Percentiles rank a stretch among this genome's conserved stretches.
phyloP scores from a whole-genome alignment of 1,284 basidiomycete species.

The Sanghuangporus sanghuang region DNA sequence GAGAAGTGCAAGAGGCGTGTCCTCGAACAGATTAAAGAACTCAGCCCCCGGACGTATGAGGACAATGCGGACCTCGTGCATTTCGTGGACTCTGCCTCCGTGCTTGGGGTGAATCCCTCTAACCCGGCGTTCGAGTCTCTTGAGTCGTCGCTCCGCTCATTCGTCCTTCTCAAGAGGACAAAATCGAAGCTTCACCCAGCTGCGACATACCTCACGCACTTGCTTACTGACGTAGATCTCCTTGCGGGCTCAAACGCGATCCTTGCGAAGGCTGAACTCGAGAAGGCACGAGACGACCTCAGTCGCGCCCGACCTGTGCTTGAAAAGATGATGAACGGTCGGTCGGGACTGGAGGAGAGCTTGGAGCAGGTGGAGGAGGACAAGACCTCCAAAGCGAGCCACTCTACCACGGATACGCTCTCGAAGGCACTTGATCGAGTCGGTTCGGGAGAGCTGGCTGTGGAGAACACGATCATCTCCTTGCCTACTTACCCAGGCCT shows the following conservation, averaged over 20 bases:
- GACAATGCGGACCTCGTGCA: constrained; percentile 94
- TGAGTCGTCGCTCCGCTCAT: constrained; percentile 90
- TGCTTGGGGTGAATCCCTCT: constrained; percentile 57
- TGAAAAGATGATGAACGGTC: constrained; percentile 78
- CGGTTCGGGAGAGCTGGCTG: constrained; percentile 67
- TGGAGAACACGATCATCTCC: constrained; percentile 39
- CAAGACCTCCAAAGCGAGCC: constrained; percentile 52
- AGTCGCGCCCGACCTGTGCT: constrained; percentile 74
- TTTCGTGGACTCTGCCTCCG: constrained; percentile 90
- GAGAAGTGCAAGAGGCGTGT: constrained; percentile 87
- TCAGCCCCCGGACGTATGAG: constrained; percentile 89
- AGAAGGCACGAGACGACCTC: constrained; percentile 70
- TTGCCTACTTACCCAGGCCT: constrained; percentile 89
- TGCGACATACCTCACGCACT: constrained; percentile 88
- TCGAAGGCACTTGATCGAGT: constrained; percentile 74
- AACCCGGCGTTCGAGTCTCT: constrained; percentile 80
- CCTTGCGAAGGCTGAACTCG: constrained; percentile 79
- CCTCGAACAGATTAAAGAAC: constrained; percentile 90
- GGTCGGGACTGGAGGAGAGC: constrained; percentile 72
- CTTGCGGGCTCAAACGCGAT: constrained; percentile 85
- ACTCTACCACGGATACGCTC: constrained; percentile 58
- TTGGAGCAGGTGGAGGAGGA: constrained; percentile 82
- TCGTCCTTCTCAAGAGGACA: constrained; percentile 91
- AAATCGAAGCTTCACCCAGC: constrained; percentile 96
- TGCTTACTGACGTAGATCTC: constrained; percentile 85